phyloP scores from a whole-genome alignment of 1,139 yeast species.

The Magnusiomyces magnusii region DNA sequence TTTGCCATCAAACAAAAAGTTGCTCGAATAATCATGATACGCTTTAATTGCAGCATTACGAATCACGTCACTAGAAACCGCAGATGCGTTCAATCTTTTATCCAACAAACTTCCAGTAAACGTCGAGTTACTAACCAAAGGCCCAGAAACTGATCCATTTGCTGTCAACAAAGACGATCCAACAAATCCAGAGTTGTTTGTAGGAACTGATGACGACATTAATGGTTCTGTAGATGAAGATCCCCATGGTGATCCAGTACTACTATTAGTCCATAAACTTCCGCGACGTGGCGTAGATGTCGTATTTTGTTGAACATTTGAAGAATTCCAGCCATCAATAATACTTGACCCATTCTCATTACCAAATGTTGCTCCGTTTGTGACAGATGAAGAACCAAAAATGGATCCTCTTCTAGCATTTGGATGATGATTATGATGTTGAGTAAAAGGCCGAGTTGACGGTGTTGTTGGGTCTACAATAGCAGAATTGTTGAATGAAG shows the following conservation, averaged over 20 bases:
- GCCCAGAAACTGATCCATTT: background rate
- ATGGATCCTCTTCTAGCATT: background rate
- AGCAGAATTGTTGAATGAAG: background rate
- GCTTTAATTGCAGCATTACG: constrained; percentile 25
- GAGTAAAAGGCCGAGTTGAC: background rate
- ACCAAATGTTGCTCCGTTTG: constrained; percentile 5
- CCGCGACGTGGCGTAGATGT: constrained; percentile 12
- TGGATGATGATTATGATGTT: background rate
- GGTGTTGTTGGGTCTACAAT: background rate
- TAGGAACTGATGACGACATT: background rate
- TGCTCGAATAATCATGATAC: constrained; percentile 22
- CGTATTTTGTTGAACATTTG: background rate
- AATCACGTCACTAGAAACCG: constrained; percentile 13
- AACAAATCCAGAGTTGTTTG: background rate
- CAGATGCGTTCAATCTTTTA: constrained; percentile 1
- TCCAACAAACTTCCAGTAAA: constrained; percentile 5
- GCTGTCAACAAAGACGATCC: background rate
- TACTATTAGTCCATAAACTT: constrained; percentile 15
- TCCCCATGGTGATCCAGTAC: constrained; percentile 2
- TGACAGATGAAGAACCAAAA: background rate
- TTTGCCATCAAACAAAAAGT: constrained; percentile 30
- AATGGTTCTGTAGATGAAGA: background rate
- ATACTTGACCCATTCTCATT: background rate
- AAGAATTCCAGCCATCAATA: constrained; percentile 7
- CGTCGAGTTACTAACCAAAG: background rate